Conservation (phyloP, 306 rosid species). For the Inga laurina region DNA sequence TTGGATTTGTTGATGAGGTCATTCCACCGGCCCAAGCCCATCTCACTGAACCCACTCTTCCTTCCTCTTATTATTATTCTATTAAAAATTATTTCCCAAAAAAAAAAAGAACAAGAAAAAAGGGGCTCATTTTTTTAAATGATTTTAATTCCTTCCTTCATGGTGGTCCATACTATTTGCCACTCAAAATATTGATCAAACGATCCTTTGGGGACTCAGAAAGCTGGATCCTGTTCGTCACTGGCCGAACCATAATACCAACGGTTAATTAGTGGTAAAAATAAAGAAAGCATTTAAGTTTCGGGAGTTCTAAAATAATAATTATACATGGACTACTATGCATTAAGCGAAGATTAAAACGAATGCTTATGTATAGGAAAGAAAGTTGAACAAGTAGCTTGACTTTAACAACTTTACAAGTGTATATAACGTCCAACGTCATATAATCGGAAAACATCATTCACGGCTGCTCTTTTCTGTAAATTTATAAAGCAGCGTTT, state of each 20-base stretch:
- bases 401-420: neutral
- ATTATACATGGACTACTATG: neutral
- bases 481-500: slow-evolving; percentile 29
- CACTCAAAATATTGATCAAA: slow-evolving; percentile 17
- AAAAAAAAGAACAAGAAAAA: neutral
- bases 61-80: no score
- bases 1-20: slow-evolving; percentile 22
- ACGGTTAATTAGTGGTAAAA: neutral
- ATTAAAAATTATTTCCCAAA: no score
- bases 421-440: neutral
- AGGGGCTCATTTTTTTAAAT: neutral
- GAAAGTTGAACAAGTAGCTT: neutral
- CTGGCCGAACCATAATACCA: neutral
- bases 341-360: neutral
- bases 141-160: neutral
- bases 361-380: neutral
- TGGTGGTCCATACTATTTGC: neutral
- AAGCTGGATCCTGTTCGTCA: slow-evolving; percentile 5
- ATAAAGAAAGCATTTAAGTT: neutral
- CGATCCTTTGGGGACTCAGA: neutral
- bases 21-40: slow-evolving; percentile 6
- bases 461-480: slow-evolving; percentile 32
- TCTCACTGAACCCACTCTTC: slow-evolving; percentile 22
- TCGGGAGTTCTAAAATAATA: neutral
- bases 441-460: slow-evolving; percentile 2